Evolutionary conservation across 768 basidiomycete species (phyloP), one percentile per base, ranked within the genome.

Genomic region (Hygrocybe coccinea): DNA sequence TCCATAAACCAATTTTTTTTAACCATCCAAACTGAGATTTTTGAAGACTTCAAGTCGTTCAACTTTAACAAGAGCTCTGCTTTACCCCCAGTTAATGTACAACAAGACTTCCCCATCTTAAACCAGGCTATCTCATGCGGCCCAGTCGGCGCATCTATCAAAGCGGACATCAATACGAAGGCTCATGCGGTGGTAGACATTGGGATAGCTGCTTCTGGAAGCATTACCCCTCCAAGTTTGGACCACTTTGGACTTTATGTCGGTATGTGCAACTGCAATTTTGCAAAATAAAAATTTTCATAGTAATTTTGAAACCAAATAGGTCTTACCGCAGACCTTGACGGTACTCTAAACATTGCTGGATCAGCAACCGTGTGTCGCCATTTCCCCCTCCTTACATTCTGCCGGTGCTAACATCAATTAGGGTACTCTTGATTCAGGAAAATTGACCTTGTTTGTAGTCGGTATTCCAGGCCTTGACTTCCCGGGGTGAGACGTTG

Each of bases 201-300:
- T 44, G 72, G 71, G 15, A 58, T 72, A 5, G 68, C 61, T 11
- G 68, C 65, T 4, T 47, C 59, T n/a, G 60, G 60, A 24, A 59
- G 55, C 2, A 56, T 61, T n/a, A 44, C 74, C 38, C 76, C 76
- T 5, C 71, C 71, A 7, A 58, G 62, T 1, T 48, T 73, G 25
- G 48, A 50, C n/a, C 63, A 69, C 10, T 65, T 71, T 53, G 65
- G 61, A 24, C 50, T 72, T 19, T 63, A 64, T 25, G 64, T 65
- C 7, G 61, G 67, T 64, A 39, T 45, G 65, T 33, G 19, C 22
- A 2, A 35, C 6, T 22, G 4, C 19, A 36, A 25, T 10, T n/a
- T n/a, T n/a, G n/a, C n/a, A 12, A 35, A 48, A 57, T 60, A 17
- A 2, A 3, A 33, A 22, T 15, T 1, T 10, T 6, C 4, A 50